Base-by-base conservation (phyloP, 2,329 filamentous ascomycete species). In the Coniosporium uncinatum region DNA sequence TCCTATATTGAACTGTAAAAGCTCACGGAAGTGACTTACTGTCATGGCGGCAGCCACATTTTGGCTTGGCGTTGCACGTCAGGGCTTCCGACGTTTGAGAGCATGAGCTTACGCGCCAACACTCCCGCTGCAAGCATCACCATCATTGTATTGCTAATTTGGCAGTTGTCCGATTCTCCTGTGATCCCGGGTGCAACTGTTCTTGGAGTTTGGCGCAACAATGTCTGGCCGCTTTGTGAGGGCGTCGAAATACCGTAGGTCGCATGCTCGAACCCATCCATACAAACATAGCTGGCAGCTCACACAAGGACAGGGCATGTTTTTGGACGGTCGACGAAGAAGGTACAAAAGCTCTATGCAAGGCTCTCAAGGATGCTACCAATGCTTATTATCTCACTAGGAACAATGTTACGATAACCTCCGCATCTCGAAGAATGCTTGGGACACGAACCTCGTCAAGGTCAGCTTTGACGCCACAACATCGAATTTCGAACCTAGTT, bases 361-460 rank as follows among this genome's bases (percentile, higher is more conserved):
- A n/a, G n/a, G n/a, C n/a, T n/a, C n/a, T n/a, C n/a, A n/a, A n/a
- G n/a, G n/a, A n/a, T 22, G 1, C 6, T 1, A 16, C 5, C 13
- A 22, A 14, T 6, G 8, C 36, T 38, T 22, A 19, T 8, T 13
- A 6, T 38, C 14, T 6, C 18, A 14, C 18, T 44, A 82, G 79
- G 93, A 98, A 66, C 87, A 88, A 78, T 96, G 90, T 75, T 98
- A 97, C 71, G 93, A 98, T 68, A 97, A 97, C 67, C 74, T 98
- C 53, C 88, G 88, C 63, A 88, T 98, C 67, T 96, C 89, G 59
- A 88, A 85, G 68, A 98, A 98, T 81, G 93, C 93, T 42, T 98
- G 93, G 93, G 93, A 98, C 67, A 96, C 90, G 58, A 98, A 98
- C 71, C 73, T 98, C 59, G 79, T 97, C 70, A 97, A 97, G 84